A percentile compares a stretch with the other conserved stretches of the same genome.
Evolutionary conservation across 371 early-diverging fungal genomes (phyloP).

Genomic region (Mucor velutinosus): DNA sequence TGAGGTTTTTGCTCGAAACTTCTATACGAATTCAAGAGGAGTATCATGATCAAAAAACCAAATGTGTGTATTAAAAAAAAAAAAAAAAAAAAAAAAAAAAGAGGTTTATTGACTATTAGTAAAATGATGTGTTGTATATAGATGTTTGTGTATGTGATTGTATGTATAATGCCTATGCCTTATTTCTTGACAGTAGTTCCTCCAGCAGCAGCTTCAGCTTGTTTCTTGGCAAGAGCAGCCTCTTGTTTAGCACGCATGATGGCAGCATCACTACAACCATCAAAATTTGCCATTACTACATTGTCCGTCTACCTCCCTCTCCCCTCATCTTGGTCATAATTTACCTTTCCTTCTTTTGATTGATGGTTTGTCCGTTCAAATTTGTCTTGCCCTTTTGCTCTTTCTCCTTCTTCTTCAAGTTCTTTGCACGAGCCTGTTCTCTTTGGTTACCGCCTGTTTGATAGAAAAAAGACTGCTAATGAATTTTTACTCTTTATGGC

Average conservation of each 20-base stretch:
- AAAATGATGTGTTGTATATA: background rate
- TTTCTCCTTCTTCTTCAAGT: constrained; percentile 52
- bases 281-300: background rate
- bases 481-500: constrained; percentile 7
- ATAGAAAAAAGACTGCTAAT: background rate
- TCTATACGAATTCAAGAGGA: background rate
- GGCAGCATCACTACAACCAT: constrained; percentile 54
- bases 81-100: background rate
- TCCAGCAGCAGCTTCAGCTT: constrained; percentile 19
- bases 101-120: background rate
- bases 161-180: background rate
- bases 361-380: constrained; percentile 42
- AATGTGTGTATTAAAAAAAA: background rate
- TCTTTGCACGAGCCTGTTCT: constrained; percentile 60
- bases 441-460: constrained; percentile 59
- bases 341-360: constrained; percentile 59
- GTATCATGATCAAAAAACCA: background rate
- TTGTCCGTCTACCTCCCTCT: background rate
- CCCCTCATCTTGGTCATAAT: background rate
- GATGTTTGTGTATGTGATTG: background rate
- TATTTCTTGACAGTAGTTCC: constrained; percentile 2
- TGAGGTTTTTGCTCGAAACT: background rate
- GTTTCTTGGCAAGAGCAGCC: constrained; percentile 49
- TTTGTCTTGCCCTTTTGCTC: constrained; percentile 42
- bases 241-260: constrained; percentile 63